Evolutionary conservation across 148 eudicot genomes (phyloP).

Genomic region (Nepenthes gracilis): DNA sequence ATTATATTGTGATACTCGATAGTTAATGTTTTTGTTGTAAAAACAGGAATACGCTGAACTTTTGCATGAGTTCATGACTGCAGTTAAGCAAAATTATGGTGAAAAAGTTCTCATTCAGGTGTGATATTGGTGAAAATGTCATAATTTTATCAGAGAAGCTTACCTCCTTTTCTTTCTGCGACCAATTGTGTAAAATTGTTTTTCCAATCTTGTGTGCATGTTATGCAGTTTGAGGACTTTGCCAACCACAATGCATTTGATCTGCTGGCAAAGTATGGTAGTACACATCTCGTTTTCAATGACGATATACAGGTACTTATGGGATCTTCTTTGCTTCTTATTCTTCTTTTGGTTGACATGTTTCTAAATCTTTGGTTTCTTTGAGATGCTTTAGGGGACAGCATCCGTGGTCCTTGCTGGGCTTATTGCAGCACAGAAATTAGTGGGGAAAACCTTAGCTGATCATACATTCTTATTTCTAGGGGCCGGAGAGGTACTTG

Average conservation of each 20-base stretch:
- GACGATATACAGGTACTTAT: constrained; percentile 89
- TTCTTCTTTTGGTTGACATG: neutral
- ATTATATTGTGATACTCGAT: neutral
- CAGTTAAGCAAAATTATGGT: constrained; percentile 89
- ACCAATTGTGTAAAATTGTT: no score
- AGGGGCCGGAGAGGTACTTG: constrained; percentile 91
- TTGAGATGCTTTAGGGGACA: constrained; percentile 52
- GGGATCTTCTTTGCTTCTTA: neutral
- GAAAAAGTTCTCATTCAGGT: constrained; percentile 97
- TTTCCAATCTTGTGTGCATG: neutral
- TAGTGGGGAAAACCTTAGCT: constrained; percentile 65
- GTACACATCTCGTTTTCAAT: constrained; percentile 91
- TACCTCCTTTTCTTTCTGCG: neutral
- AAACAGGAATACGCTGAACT: constrained; percentile 90
- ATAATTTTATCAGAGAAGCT: neutral
- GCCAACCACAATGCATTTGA: constrained; percentile 96
- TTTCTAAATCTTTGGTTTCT: neutral
- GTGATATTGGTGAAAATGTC: constrained; percentile 5
- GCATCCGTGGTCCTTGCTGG: constrained; percentile 97
- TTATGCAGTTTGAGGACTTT: constrained; percentile 89
- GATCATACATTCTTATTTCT: constrained; percentile 83
- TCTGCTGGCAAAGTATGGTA: constrained; percentile 68
- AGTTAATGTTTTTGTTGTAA: neutral
- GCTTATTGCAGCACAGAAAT: constrained; percentile 48
- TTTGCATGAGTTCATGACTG: constrained; percentile 81